A percentile compares a stretch with the other conserved stretches of the same genome.
Evolutionary conservation across 768 basidiomycete species (phyloP).

Genomic region (Cystofilobasidium macerans): DNA sequence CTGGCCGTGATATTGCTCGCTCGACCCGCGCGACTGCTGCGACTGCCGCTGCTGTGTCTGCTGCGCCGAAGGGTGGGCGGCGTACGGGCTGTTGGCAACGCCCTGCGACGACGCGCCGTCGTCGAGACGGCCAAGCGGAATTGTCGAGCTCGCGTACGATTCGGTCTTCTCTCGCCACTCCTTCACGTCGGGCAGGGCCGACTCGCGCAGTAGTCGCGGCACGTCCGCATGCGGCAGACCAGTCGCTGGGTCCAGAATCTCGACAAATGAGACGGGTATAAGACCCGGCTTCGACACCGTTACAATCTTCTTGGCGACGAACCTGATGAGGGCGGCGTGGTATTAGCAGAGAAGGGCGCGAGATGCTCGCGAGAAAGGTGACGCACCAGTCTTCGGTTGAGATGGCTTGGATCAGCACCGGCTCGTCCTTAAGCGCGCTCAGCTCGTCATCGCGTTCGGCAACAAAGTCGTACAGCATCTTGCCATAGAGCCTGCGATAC

Average conservation of each 20-base stretch:
- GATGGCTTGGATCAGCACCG: constrained; percentile 93
- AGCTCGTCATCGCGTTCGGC: constrained; percentile 96
- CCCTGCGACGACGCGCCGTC: constrained; percentile 33
- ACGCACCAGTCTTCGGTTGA: constrained; percentile 92
- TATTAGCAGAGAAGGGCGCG: background rate
- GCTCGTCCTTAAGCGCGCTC: constrained; percentile 84
- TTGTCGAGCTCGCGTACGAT: constrained; percentile 90
- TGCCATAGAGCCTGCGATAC: constrained; percentile 72
- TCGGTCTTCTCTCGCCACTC: constrained; percentile 96
- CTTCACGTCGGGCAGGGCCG: constrained; percentile 88
- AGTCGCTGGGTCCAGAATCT: constrained; percentile 85
- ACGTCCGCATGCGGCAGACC: constrained; percentile 67
- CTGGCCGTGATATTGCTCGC: constrained; percentile 12
- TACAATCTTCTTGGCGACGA: constrained; percentile 97
- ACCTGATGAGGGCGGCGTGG: no score
- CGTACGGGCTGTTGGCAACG: constrained; percentile 44
- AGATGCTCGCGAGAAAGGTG: background rate
- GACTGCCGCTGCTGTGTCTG: constrained; percentile 13
- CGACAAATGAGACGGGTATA: constrained; percentile 93
- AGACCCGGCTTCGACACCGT: constrained; percentile 87
- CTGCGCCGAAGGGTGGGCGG: constrained; percentile 22
- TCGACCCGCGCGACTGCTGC: constrained; percentile 7
- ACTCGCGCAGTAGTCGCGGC: constrained; percentile 65
- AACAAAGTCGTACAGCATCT: constrained; percentile 86
- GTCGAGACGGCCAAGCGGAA: constrained; percentile 85